These are phyloP conservation scores for Penicillium bialowiezense DNA, from an alignment of 495 filamentous ascomycete species.

Conservation along the genomic window DNA sequence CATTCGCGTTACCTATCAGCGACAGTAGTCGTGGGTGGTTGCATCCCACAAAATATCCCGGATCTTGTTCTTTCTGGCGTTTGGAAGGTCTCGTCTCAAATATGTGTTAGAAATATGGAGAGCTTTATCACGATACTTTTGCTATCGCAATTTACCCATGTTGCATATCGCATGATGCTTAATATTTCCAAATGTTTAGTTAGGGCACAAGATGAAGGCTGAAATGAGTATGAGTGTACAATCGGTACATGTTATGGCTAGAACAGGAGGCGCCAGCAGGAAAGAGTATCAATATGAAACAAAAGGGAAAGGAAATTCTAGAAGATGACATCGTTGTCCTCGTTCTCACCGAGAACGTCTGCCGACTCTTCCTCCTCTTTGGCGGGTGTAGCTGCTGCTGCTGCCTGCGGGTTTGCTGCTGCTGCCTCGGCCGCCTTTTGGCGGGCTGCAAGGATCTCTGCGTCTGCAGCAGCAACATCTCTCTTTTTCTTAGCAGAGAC, in stretches of 20 bases:
- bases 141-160: conserved; percentile 1
- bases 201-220: conserved; percentile 2
- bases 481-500: conserved; percentile 93
- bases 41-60: conserved; percentile 15
- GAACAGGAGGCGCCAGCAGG: conserved; percentile 15
- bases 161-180: conserved; percentile 7
- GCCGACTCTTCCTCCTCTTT: conserved; percentile 45
- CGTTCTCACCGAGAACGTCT: conserved; percentile 79
- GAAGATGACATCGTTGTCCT: conserved; percentile 96
- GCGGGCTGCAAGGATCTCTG: conserved; percentile 63
- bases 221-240: conserved; percentile 7
- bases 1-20: conserved; percentile 87
- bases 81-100: conserved; percentile 25
- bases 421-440: conserved; percentile 45
- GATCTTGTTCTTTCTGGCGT: conserved; percentile 30
- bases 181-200: too few species aligned
- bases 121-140: conserved; percentile 6
- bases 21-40: conserved; percentile 55
- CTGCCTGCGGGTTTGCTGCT: conserved; percentile 18
- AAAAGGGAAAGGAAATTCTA: conserved; percentile 37
- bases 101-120: conserved; percentile 20
- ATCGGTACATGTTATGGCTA: conserved; percentile 23
- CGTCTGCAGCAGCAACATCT: conserved; percentile 71
- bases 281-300: conserved; percentile 9
- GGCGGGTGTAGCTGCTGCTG: conserved; percentile 18